Base-by-base conservation (phyloP, 73 alveolate genomes). In the Paraurostyla sp. region DNA sequence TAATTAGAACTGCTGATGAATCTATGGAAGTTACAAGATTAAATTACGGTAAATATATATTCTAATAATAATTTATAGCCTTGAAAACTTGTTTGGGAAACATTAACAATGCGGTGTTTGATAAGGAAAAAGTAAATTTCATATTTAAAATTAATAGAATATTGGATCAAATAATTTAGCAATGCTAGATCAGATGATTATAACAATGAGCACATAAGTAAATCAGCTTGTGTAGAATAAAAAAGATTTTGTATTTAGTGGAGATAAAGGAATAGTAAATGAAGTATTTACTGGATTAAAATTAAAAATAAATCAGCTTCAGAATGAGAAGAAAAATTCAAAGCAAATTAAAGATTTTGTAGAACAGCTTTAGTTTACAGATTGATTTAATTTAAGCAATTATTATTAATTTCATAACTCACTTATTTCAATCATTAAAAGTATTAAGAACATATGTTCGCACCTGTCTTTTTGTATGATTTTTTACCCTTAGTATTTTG, bases 1-100 rank as follows among this genome's bases (percentile, higher is more conserved):
- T 80, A 20, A 75, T 87, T 4, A 52, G 62, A 43, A 75, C 85
- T 29, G 93, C 93, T 40, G 89, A 87, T 56, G 89, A 87, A 43
- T 43, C 71, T 9, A 73, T 73, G 86, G 86, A 73, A 43, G 46
- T 73, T 22, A 13, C 86, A 43, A 73, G 86, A 73, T 38, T 73
- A 45, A 48, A 56, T 2, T 48, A 48, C 30, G 86, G 86, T 73
- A 73, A 73, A 7, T 22, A 18, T 65, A 18, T 23, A 35, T 3
- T 6, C 25, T 33, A 16, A 43, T 41, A 30, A 69, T 25, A 2
- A 7, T 33, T 38, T 73, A 23, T 22, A 73, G 86, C 86, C 30
- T 48, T 73, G 27, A 23, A 45, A 45, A 22, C n/a, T 18, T 73
- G 86, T 73, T 50, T 73, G 45, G 71, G 71, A 2, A 73, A 73